Evolutionary conservation across 495 filamentous ascomycete genomes (phyloP).

Genomic region (Parachaetomium inaequale): DNA sequence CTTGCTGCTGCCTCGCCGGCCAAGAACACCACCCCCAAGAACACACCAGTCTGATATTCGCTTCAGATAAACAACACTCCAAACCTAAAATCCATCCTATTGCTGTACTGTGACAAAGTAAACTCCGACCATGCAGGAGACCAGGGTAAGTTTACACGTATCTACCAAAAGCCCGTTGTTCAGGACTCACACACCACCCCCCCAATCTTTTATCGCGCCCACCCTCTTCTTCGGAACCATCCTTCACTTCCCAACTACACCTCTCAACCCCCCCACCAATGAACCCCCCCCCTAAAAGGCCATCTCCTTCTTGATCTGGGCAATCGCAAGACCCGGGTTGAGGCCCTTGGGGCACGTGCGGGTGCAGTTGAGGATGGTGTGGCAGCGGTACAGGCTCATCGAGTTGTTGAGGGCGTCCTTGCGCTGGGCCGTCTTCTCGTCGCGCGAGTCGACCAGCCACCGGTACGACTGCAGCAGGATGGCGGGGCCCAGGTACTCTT

Average conservation of each 20-base stretch:
- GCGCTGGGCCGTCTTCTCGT: slow-evolving; percentile 80
- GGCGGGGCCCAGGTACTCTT: slow-evolving; percentile 96
- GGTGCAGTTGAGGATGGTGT: slow-evolving; percentile 98
- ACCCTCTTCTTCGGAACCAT: slow-evolving; percentile 1
- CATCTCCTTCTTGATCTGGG: slow-evolving; percentile 98
- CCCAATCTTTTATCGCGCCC: neutral
- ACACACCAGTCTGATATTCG: neutral
- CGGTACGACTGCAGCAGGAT: slow-evolving; percentile 95
- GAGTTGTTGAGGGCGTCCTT: slow-evolving; percentile 92
- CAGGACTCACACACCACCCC: neutral
- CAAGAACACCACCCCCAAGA: neutral
- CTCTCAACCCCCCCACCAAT: neutral
- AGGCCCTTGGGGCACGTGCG: slow-evolving; percentile 96
- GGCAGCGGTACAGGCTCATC: slow-evolving; percentile 97
- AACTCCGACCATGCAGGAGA: slow-evolving; percentile 36
- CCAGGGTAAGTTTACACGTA: slow-evolving; percentile 36
- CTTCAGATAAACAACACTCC: neutral
- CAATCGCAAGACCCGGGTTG: slow-evolving; percentile 91
- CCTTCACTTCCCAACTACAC: neutral
- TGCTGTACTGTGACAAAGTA: slow-evolving; percentile 34
- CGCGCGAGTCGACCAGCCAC: slow-evolving; percentile 89
- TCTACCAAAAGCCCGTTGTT: slow-evolving; percentile 21
- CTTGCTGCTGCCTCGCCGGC: neutral
- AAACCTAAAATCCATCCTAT: slow-evolving; percentile 23
- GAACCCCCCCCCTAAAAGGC: slow-evolving; percentile 52